phyloP scores from a whole-genome alignment of 1,139 yeast species.

The Arxiozyma heterogenica region DNA sequence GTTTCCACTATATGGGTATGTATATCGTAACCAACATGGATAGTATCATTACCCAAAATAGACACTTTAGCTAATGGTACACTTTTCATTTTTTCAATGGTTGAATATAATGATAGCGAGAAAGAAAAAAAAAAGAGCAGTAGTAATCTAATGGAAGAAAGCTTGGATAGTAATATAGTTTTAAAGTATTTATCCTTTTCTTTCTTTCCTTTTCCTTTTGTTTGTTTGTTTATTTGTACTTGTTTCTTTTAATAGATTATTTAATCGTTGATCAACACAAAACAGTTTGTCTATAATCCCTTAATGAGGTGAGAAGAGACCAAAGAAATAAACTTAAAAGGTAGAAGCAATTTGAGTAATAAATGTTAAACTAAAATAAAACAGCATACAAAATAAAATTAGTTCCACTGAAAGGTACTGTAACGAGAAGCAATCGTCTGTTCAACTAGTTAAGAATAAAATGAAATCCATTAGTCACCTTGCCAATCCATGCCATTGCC shows the following conservation, averaged over 20 bases:
- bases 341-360: too few relatives aligned
- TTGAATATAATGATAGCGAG: neutral
- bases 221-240: too few relatives aligned
- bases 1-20: conserved; percentile 68
- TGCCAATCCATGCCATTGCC: neutral
- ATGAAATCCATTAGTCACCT: neutral
- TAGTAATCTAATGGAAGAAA: too few relatives aligned
- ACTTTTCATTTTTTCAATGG: neutral
- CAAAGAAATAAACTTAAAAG: too few relatives aligned
- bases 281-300: neutral
- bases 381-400: too few relatives aligned
- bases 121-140: neutral
- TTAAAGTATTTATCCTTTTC: too few relatives aligned
- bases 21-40: conserved; percentile 85
- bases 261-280: neutral
- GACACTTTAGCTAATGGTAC: conserved; percentile 40
- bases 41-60: conserved; percentile 73
- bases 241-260: neutral
- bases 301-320: too few relatives aligned
- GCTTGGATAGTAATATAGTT: neutral
- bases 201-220: too few relatives aligned
- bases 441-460: neutral
- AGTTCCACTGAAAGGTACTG: too few relatives aligned
- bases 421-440: neutral
- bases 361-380: too few relatives aligned